phyloP scores from a whole-genome alignment of 176 grass and related monocot species.

The Oryza rufipogon region DNA sequence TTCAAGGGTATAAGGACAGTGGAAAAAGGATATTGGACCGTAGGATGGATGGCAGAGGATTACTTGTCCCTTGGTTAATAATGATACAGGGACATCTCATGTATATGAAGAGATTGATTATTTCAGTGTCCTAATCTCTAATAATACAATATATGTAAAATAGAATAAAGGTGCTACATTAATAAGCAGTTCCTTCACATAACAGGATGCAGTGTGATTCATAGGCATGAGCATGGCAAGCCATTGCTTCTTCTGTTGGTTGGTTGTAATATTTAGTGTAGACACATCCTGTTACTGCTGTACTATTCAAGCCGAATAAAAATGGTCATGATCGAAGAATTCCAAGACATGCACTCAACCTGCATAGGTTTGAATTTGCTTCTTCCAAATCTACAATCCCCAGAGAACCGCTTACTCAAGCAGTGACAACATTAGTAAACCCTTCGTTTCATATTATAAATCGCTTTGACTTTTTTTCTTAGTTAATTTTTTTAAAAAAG shows the following conservation, averaged over 20 bases:
- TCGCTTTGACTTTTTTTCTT: too few species aligned
- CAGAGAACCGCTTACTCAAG: background rate
- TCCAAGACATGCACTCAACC: background rate
- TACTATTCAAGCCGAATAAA: background rate
- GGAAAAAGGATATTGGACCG: background rate
- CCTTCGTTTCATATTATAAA: too few species aligned
- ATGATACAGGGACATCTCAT: background rate
- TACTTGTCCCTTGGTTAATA: background rate
- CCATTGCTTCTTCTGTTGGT: conserved; percentile 3
- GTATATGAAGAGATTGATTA: background rate
- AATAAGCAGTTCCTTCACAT: background rate
- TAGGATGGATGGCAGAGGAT: background rate
- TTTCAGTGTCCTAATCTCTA: background rate
- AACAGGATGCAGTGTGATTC: background rate
- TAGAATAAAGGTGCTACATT: background rate
- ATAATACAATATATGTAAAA: background rate
- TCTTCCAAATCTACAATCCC: background rate
- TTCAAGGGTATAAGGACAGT: background rate
- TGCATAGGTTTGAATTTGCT: background rate
- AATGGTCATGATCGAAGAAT: background rate
- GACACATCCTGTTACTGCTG: background rate
- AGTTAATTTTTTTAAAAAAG: too few species aligned
- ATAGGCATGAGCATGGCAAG: background rate
- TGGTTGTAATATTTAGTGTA: background rate
- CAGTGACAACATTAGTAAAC: background rate